Evolutionary conservation across 306 rosid genomes (phyloP), one percentile per base, ranked within the genome.

Genomic region (Canavalia gladiata): DNA sequence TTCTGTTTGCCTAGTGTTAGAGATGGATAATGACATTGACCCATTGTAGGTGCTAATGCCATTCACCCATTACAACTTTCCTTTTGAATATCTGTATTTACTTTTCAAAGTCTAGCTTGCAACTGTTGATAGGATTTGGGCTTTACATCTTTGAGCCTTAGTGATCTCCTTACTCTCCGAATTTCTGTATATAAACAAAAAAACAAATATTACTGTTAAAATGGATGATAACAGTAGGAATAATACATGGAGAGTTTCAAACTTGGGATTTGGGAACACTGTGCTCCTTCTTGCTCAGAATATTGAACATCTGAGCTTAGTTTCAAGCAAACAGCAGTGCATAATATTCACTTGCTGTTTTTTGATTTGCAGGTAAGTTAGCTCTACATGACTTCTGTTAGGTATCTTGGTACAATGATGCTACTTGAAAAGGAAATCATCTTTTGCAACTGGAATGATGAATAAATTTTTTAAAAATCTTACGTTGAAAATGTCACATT

Each of bases 1-100:
- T 73, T 37, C 43, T 74, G 28, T 12, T 77, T 42, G 52, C 79
- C 45, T 68, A 18, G 69, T 42, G 12, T 71, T 68, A 79, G 51
- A 58, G 68, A 74, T 56, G 64, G 80, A 56, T 79, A 63, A 63
- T 63, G 42, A 2, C 54, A 83, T 72, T 45, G 54, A 73, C 72
- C 83, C 59, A 28, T 66, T 66, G 31, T 51, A 51, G 66, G 54
- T 51, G 67, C 55, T 66, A 51, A 50, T 77, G 33, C 33, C 74
- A 33, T 81, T 73, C 75, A 12, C 29, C 28, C 42, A 45, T 73
- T 81, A 12, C 33, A 67, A 66, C 63, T 72, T 78, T 73, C 11
- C 55, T 49, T 58, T 77, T 56, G 42, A 42, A 39, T n/a, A 33
- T 46, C 12, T 45, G 28, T 45, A 34, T 58, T 64, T 79, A 2